A percentile compares a stretch with the other conserved stretches of the same genome.
Conservation (phyloP, 768 basidiomycete species). For the Podaxis sp. region DNA sequence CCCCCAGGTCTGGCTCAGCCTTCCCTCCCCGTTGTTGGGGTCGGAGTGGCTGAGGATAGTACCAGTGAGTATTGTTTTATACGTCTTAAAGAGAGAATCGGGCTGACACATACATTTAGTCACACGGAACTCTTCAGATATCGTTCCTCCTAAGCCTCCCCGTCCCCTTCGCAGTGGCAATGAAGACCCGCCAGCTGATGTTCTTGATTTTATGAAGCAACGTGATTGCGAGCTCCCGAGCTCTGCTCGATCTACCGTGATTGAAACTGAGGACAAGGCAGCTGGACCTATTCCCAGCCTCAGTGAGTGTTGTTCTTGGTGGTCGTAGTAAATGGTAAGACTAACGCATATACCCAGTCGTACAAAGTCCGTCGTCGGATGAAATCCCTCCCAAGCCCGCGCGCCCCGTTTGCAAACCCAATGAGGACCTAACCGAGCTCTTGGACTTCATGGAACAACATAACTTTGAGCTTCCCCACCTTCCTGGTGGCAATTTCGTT, state of each 20-base stretch:
- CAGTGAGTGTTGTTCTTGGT: neutral
- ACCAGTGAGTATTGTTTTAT: neutral
- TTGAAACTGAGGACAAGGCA: neutral
- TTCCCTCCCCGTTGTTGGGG: neutral
- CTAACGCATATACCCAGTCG: neutral
- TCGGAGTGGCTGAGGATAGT: neutral
- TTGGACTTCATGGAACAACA: neutral
- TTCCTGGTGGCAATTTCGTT: too few species aligned
- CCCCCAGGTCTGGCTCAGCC: neutral
- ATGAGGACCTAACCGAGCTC: neutral
- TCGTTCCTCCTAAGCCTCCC: neutral
- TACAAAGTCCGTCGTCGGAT: neutral
- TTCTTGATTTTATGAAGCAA: neutral
- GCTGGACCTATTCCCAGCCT: neutral
- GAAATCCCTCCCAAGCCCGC: neutral
- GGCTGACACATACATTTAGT: too few species aligned
- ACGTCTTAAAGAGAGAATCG: too few species aligned
- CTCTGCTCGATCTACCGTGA: neutral
- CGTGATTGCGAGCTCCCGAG: neutral
- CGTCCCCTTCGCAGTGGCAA: neutral
- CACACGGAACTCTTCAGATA: too few species aligned
- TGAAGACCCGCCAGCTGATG: neutral
- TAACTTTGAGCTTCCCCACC: neutral
- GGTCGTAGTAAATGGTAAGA: neutral
- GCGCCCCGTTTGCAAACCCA: neutral